A percentile compares a stretch with the other conserved stretches of the same genome.
Conservation (phyloP, 139 green algal species). For the Edaphochlamys debaryana region DNA sequence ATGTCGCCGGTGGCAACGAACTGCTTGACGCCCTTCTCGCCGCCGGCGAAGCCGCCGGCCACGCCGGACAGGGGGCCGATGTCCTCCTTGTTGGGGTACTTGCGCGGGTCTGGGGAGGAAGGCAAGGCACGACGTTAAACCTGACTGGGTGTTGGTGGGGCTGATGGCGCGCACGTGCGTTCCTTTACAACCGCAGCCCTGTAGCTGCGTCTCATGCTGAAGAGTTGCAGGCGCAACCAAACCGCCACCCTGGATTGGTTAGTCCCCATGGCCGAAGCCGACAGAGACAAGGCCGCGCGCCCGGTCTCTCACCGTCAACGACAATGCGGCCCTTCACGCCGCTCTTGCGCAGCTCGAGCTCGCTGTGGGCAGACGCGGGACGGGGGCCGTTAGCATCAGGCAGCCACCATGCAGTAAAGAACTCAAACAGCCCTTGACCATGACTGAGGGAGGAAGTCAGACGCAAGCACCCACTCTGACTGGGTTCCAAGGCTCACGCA, state of each 20-base stretch:
- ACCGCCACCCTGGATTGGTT: too few species aligned
- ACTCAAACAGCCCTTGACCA: not conserved
- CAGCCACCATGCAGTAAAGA: not conserved
- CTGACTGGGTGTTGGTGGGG: too few species aligned
- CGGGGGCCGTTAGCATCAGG: not conserved
- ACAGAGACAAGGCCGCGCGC: too few species aligned
- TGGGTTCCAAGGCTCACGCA: not conserved
- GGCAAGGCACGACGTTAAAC: too few species aligned
- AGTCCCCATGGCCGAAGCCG: too few species aligned
- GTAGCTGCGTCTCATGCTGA: too few species aligned
- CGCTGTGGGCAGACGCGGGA: constrained; percentile 6
- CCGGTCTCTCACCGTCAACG: constrained; percentile 55
- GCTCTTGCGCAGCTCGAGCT: constrained; percentile 49
- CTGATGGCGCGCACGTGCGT: too few species aligned
- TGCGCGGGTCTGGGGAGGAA: constrained; percentile 46
- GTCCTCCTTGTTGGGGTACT: constrained; percentile 79
- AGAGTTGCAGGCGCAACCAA: too few species aligned
- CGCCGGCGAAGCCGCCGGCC: constrained; percentile 88
- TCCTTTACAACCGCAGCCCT: too few species aligned
- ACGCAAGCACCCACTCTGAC: too few species aligned
- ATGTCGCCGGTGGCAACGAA: constrained; percentile 81
- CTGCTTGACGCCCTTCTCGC: constrained; percentile 78
- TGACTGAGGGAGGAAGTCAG: not conserved
- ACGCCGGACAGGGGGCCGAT: constrained; percentile 62
- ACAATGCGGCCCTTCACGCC: constrained; percentile 62